Conservation (phyloP, 2,329 filamentous ascomycete species). For the Tolypocladium ophioglossoides region DNA sequence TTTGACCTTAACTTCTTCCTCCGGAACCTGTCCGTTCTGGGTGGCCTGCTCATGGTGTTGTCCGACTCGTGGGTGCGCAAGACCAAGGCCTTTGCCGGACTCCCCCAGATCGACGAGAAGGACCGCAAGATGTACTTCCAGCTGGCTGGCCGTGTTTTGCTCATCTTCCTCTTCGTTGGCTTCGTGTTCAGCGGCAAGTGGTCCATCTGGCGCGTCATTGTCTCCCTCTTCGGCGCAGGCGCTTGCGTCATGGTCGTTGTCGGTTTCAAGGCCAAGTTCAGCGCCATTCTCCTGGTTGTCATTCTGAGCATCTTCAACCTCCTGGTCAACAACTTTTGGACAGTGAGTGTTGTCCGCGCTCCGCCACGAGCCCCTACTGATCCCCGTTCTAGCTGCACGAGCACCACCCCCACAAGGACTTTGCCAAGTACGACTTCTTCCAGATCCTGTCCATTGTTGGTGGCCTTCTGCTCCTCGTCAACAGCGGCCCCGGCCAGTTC, state of each 20-base stretch:
- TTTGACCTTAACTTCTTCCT: constrained; percentile 99
- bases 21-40: constrained; percentile 94
- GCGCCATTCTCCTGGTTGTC: constrained; percentile 86
- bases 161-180: constrained; percentile 96
- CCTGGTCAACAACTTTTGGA: constrained; percentile 99
- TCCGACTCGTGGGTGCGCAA: constrained; percentile 98
- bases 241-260: constrained; percentile 98
- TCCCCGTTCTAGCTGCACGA: constrained; percentile 63
- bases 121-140: constrained; percentile 99
- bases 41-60: constrained; percentile 93
- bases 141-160: constrained; percentile 84
- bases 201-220: constrained; percentile 77
- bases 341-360: constrained; percentile 48
- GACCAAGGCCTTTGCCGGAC: constrained; percentile 88
- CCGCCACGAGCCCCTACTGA: constrained; percentile 1
- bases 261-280: constrained; percentile 99
- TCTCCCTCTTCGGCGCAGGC: constrained; percentile 75
- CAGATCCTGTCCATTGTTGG: constrained; percentile 98
- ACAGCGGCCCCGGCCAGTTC: constrained; percentile 96
- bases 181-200: constrained; percentile 94
- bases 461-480: constrained; percentile 89
- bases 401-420: constrained; percentile 98
- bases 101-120: constrained; percentile 94
- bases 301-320: constrained; percentile 96
- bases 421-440: constrained; percentile 99